Conservation (phyloP, 805 yeast species). For the Candida ulmi region DNA sequence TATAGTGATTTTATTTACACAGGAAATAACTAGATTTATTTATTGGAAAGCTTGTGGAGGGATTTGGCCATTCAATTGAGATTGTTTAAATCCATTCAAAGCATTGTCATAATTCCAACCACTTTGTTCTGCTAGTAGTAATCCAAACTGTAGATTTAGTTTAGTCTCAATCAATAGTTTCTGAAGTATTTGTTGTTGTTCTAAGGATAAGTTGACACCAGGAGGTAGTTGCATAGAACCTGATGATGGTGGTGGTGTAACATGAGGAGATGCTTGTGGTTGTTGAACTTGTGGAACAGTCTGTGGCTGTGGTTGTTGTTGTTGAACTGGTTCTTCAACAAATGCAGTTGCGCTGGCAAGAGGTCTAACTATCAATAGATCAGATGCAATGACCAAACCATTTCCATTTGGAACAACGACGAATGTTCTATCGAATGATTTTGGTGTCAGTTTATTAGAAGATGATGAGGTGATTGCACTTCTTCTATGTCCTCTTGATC, state of each 20-base stretch:
- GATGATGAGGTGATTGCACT: conserved; percentile 22
- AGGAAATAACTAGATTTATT: too few species aligned
- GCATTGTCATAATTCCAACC: conserved; percentile 76
- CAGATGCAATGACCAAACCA: conserved; percentile 83
- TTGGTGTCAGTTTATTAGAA: conserved; percentile 40
- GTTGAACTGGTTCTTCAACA: conserved; percentile 25
- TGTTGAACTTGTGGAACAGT: neutral
- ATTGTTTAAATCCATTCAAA: conserved; percentile 61
- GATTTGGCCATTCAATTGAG: conserved; percentile 28
- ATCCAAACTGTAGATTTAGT: conserved; percentile 71
- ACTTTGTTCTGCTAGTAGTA: conserved; percentile 83
- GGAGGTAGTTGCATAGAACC: conserved; percentile 24
- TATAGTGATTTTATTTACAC: neutral
- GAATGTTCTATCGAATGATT: conserved; percentile 84
- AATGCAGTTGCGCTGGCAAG: conserved; percentile 50
- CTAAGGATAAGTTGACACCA: conserved; percentile 39
- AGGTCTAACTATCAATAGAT: conserved; percentile 64
- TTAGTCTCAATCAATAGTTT: conserved; percentile 68
- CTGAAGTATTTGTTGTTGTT: conserved; percentile 62
- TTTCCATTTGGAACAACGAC: conserved; percentile 65
- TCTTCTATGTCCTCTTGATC: conserved; percentile 18
- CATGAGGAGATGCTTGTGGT: neutral
- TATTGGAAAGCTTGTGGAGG: conserved; percentile 24
- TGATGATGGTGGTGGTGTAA: conserved; percentile 24
- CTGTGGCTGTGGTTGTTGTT: neutral